These are phyloP conservation scores for Blastosporella zonata DNA, from an alignment of 1,284 basidiomycete species.

Conservation along the genomic window DNA sequence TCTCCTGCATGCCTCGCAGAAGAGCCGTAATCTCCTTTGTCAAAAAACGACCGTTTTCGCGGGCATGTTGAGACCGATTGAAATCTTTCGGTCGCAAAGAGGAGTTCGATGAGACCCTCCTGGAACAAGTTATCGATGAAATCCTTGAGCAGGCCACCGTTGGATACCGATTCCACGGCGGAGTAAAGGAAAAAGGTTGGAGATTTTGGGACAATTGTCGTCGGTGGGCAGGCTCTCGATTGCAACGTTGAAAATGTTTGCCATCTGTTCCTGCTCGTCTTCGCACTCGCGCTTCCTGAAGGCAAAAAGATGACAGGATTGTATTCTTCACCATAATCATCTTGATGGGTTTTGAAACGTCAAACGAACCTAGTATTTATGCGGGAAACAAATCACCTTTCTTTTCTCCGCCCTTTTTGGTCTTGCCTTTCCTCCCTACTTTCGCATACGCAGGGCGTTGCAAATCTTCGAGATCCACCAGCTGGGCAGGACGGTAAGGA, in stretches of 20 bases:
- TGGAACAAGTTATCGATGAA: conserved; percentile 99
- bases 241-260: conserved; percentile 94
- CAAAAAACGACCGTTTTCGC: conserved; percentile 99
- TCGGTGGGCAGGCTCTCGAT: conserved; percentile 87
- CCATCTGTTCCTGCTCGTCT: conserved; percentile 88
- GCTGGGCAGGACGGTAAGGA: too few relatives aligned
- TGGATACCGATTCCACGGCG: conserved; percentile 98
- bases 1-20: conserved; percentile 92
- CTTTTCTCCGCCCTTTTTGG: conserved; percentile 86
- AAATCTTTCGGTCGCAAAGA: conserved; percentile 99
- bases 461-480: too few relatives aligned
- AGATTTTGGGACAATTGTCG: conserved; percentile 93
- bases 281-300: conserved; percentile 99
- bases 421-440: conserved; percentile 84
- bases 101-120: conserved; percentile 97
- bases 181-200: conserved; percentile 89
- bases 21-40: conserved; percentile 92
- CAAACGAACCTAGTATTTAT: not conserved
- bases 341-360: conserved; percentile 86
- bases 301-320: conserved; percentile 98
- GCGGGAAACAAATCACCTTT: conserved; percentile 58
- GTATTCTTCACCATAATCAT: conserved; percentile 99
- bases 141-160: conserved; percentile 97
- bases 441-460: conserved; percentile 85
- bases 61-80: conserved; percentile 99